A percentile compares a stretch with the other conserved stretches of the same genome.
These are phyloP conservation scores for Sanghuangporus sanghuang DNA, from an alignment of 1,284 basidiomycete species.

Conservation along the genomic window DNA sequence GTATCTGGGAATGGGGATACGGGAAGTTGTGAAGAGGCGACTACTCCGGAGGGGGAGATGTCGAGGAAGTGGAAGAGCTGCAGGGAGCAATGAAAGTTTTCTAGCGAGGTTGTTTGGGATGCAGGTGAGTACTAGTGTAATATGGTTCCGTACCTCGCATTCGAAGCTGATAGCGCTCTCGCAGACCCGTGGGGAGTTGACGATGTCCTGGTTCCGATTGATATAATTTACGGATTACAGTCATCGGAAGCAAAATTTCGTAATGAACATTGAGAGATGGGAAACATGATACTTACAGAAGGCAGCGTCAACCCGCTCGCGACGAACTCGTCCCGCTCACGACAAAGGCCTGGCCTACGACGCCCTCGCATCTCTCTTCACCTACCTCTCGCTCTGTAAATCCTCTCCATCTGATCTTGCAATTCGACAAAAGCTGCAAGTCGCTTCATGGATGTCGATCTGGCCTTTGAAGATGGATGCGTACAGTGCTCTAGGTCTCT, in stretches of 20 bases:
- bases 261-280: no score
- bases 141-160: conserved; percentile 62
- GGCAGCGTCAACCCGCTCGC: conserved; percentile 64
- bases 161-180: conserved; percentile 73
- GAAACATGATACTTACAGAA: no score
- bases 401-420: conserved; percentile 52
- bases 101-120: no score
- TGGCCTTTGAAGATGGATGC: conserved; percentile 60
- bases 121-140: no score
- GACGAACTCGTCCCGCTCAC: conserved; percentile 71
- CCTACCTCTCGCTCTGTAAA: conserved; percentile 62
- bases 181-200: conserved; percentile 62
- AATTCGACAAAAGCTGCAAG: conserved; percentile 63
- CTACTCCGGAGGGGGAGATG: conserved; percentile 33
- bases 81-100: no score
- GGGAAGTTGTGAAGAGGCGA: background rate
- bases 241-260: background rate
- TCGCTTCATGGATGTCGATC: conserved; percentile 77
- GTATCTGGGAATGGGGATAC: conserved; percentile 30
- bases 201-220: conserved; percentile 40
- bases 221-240: no score
- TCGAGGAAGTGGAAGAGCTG: conserved; percentile 35
- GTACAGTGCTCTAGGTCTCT: conserved; percentile 62
- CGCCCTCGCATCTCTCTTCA: conserved; percentile 70
- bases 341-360: conserved; percentile 60